Conservation (phyloP, 202 grass and related monocot species). For the Musa balbisiana region DNA sequence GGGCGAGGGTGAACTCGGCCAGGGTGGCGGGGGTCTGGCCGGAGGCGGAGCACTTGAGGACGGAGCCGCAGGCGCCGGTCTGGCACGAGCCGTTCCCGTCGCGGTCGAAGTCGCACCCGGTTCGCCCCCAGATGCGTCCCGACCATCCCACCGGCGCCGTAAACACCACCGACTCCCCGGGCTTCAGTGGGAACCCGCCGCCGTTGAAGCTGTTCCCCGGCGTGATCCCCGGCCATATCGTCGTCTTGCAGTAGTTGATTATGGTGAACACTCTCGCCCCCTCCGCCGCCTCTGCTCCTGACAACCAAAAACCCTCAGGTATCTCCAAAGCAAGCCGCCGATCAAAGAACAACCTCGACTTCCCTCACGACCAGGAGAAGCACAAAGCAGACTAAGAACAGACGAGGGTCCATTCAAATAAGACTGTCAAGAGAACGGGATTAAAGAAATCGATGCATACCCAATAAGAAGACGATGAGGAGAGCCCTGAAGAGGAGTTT, state of each 20-base stretch:
- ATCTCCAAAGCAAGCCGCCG: not conserved
- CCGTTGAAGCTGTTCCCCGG: constrained; percentile 61
- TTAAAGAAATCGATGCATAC: not conserved
- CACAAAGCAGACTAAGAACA: not conserved
- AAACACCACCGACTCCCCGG: constrained; percentile 63
- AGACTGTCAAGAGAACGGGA: not conserved
- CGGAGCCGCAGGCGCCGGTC: constrained; percentile 47
- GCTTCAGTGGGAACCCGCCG: constrained; percentile 53
- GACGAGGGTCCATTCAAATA: not conserved
- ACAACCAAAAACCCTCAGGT: not conserved
- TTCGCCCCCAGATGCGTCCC: constrained; percentile 73
- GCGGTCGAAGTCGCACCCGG: constrained; percentile 55
- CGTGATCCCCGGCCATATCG: constrained; percentile 65
- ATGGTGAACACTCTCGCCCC: constrained; percentile 60
- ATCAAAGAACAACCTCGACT: not conserved
- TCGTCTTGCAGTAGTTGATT: constrained; percentile 74
- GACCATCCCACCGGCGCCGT: constrained; percentile 60
- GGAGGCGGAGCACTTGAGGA: constrained; percentile 41
- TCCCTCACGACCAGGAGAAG: not conserved
- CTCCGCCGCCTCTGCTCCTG: constrained; percentile 31
- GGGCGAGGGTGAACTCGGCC: constrained; percentile 70
- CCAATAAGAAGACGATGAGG: not conserved
- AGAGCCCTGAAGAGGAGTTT: not conserved
- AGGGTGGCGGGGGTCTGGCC: constrained; percentile 53
- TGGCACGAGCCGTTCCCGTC: constrained; percentile 55